phyloP scores from a whole-genome alignment of 139 green algal genomes.

The Yamagishiella unicocca region DNA sequence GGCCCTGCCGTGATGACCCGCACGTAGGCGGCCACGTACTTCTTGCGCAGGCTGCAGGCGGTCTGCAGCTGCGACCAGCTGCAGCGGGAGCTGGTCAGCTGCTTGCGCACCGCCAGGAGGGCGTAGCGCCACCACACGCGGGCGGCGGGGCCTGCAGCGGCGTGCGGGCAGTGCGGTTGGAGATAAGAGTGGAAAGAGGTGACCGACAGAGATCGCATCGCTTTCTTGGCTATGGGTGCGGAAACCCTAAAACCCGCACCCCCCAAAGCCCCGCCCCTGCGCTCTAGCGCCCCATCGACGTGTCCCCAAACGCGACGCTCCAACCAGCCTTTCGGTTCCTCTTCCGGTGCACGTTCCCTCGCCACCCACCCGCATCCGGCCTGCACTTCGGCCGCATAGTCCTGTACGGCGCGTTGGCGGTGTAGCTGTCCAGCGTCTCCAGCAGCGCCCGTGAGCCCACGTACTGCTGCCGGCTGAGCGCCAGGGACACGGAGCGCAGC shows the following conservation, averaged over 20 bases:
- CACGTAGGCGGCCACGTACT: conserved; percentile 82
- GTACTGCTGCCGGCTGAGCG: conserved; percentile 72
- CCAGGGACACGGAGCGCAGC: conserved; percentile 28
- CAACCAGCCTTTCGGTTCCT: too few relatives aligned
- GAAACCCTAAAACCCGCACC: too few relatives aligned
- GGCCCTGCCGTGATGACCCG: conserved; percentile 55
- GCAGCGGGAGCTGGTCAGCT: background rate
- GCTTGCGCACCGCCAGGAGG: conserved; percentile 58
- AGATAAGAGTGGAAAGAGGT: too few relatives aligned
- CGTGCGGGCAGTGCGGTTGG: too few relatives aligned
- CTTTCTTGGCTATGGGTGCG: too few relatives aligned
- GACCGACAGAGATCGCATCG: too few relatives aligned
- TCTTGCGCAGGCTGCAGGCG: conserved; percentile 60
- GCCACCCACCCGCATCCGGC: conserved; percentile 36
- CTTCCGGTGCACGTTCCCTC: too few relatives aligned
- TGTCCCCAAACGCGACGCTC: too few relatives aligned
- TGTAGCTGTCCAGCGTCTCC: conserved; percentile 74
- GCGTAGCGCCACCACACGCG: conserved; percentile 90
- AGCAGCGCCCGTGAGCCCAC: conserved; percentile 79
- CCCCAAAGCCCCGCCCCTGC: too few relatives aligned
- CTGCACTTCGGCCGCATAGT: conserved; percentile 70
- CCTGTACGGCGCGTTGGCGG: conserved; percentile 67
- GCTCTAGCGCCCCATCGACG: too few relatives aligned
- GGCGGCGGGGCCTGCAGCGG: conserved; percentile 53
- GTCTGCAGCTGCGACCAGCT: conserved; percentile 15